Base-by-base conservation (phyloP, 2,329 filamentous ascomycete genomes). In the Allantophomopsis lycopodina region DNA sequence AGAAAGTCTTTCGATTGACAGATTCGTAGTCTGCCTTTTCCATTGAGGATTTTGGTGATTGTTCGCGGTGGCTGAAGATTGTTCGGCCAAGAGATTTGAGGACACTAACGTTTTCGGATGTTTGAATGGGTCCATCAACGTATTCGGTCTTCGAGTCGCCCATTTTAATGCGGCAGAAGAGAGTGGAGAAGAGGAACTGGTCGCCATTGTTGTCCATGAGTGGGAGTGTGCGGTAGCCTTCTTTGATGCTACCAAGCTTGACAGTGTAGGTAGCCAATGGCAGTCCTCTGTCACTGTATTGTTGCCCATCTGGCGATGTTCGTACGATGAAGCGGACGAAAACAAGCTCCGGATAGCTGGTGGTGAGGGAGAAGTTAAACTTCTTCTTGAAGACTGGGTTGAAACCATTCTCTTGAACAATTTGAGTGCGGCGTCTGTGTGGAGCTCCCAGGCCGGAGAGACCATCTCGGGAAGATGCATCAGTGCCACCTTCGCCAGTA, bases 281-380 rank as follows among this genome's bases (percentile, higher is more conserved):
- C 47, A 71, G 61, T 59, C 73, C 58, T 51, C 69, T 61, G 46
- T 79, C 79, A 42, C 73, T 83, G 48, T 75, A 73, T 48, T 66
- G 79, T 50, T 79, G 72, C 33, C 83, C 83, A 54, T 89, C 84
- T 43, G 76, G 69, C 1, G 87, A 88, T 49, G 91, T 83, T 70
- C 84, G 89, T 40, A 96, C 86, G 17, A 81, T 88, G 75, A 86
- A 94, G 35, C 87, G 83, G 39, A 98, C 79, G 59, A 96, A 96
- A 42, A 96, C 82, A 21, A 98, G 69, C 50, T 91, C 86, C 0
- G 89, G 88, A 55, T 89, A 88, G 55, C 93, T 93, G n/a, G 91
- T 96, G 36, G 86, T 86, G 17, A 95, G 69, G 41, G 77, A 79
- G 59, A 95, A 81, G 44, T 76, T 75, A 61, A 89, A 83, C 42